Base-by-base conservation (phyloP, 495 filamentous ascomycete species). In the Amphirosellinia nigrospora region DNA sequence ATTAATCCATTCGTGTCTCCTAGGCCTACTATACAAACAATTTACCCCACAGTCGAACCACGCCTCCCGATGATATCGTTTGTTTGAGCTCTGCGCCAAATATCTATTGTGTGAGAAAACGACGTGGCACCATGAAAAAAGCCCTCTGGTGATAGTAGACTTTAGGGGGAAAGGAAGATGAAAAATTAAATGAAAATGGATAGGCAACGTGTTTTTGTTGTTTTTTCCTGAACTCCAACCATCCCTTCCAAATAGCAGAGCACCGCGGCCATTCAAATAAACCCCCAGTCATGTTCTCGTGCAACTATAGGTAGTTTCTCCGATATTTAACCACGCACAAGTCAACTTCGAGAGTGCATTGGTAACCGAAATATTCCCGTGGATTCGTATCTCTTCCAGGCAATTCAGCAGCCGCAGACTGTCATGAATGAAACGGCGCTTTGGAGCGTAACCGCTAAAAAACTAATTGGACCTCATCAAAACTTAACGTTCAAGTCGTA, bases 11-110 rank as follows among this genome's bases (percentile, higher is more conserved):
- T n/a, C 13, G 19, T 5, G 13, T 59, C 55, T 48, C 55, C 21
- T 68, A 68, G 34, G 36, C 13, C 48, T 68, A 68, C 38, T 68
- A 62, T 69, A 69, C 66, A 69, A 50, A 39, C 30, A 53, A 46
- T 52, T 61, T 52, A 23, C 50, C 64, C 43, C n/a, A n/a, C 13
- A 43, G 11, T 53, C 28, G 45, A 68, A 21, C 50, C 55, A 38
- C 28, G 10, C 66, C 63, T 30, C 41, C 28, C 36, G 39, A 4
- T 34, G 39, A 58, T 68, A 43, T 13, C n/a, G 53, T 65, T 65
- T 52, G 34, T 16, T 52, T 53, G 63, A 65, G 34, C 65, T 59
- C 53, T 59, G 65, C 52, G 26, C 52, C 52, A 46, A 21, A 45
- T 48, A 28, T 68, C 52, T 68, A 68, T 59, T 46, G 38, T 45